phyloP scores from a whole-genome alignment of 73 alveolate genomes.

The Paramecium tetraurelia region DNA sequence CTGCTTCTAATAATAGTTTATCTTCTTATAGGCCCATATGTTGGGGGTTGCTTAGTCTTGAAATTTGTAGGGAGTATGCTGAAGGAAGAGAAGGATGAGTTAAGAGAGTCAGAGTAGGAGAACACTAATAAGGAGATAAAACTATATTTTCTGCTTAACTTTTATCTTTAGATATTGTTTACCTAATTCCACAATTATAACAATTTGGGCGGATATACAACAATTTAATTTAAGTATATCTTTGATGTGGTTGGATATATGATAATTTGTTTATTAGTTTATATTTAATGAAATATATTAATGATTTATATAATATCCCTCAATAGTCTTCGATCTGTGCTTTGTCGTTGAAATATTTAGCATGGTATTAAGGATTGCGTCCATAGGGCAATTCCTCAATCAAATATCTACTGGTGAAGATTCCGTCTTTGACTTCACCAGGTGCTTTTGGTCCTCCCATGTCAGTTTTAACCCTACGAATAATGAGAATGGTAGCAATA shows the following conservation, averaged over 20 bases:
- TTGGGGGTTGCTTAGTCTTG: neutral
- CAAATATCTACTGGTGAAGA: constrained; percentile 4
- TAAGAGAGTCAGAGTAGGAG: neutral
- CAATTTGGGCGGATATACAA: neutral
- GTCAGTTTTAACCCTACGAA: constrained; percentile 15
- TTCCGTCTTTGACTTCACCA: constrained; percentile 62
- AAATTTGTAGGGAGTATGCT: neutral
- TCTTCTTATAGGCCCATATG: neutral
- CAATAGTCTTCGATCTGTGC: constrained; percentile 15
- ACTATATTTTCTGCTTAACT: neutral
- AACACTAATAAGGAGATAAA: neutral
- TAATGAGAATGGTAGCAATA: neutral
- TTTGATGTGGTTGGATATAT: neutral
- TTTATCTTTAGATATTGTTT: neutral
- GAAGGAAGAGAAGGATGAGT: neutral
- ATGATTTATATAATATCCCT: neutral
- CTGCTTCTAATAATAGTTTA: neutral
- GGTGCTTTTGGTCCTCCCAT: constrained; percentile 64
- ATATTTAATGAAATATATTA: neutral
- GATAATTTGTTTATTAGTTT: neutral
- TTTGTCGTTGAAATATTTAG: constrained; percentile 26
- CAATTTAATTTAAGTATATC: neutral
- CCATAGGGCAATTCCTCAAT: constrained; percentile 40
- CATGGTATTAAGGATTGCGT: constrained; percentile 9
- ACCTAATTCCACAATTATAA: neutral